Base-by-base conservation (phyloP, 768 basidiomycete genomes). In the Peribolospora baueri region DNA sequence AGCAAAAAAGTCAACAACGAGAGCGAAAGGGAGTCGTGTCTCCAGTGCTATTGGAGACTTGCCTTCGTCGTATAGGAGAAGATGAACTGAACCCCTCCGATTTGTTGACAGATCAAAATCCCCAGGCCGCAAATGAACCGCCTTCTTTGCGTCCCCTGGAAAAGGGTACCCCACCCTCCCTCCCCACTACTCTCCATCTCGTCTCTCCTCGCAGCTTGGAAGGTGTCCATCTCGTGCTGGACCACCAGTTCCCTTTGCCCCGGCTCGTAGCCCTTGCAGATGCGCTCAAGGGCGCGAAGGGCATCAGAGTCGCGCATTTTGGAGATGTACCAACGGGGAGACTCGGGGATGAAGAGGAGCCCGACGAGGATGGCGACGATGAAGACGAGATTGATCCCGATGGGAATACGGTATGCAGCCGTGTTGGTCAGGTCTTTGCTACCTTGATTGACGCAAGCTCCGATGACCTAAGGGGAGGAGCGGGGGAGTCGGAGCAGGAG, bases 1-100 rank as follows among this genome's bases (percentile, higher is more conserved):
- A 25, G 25, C 25, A 25, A 25, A 25, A 25, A 25, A 25, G 25
- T 25, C 25, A 25, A 25, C 1, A 25, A 25, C 25, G 25, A 25
- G 25, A 25, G 25, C 25, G 25, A 25, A 25, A 25, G 25, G 25
- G 25, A 25, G 25, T 25, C 25, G 25, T 25, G 25, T 25, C 25
- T 25, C 25, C 25, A 25, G 25, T 25, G 25, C 25, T 25, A 25
- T 25, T 25, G 25, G 25, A 25, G 1, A 25, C 25, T 25, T 25
- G 25, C 25, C 25, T 25, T 51, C 8, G 60, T 61, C 25, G 59
- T 60, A 55, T 65, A 65, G 9, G 55, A 55, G 56, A 63, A 65
- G 57, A 68, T 64, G 63, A 68, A 68, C 56, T 68, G 66, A 11
- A 65, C 65, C 48, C 65, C 65, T 5, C 60, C 61, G 54, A 68